Evolutionary conservation across 257 asterid genomes (phyloP).

Genomic region (Leptodermis oblonga): DNA sequence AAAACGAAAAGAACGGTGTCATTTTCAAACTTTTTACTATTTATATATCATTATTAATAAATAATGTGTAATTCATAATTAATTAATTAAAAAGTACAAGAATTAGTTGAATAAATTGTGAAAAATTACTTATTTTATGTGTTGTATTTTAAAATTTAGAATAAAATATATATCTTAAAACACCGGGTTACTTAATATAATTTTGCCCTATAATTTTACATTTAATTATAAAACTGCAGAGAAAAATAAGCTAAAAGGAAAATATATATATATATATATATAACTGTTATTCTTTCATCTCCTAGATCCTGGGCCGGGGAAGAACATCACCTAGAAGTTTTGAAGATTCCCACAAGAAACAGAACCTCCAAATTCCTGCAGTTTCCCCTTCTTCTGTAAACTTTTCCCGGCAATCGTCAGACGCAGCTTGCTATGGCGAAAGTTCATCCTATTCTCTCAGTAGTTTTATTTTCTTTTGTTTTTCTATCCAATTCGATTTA

Average conservation of each 20-base stretch:
- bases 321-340: not conserved
- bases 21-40: too few relatives aligned
- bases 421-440: not conserved
- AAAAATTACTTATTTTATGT: too few relatives aligned
- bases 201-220: not conserved
- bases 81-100: too few relatives aligned
- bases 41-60: too few relatives aligned
- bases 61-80: too few relatives aligned
- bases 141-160: too few relatives aligned
- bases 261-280: not conserved
- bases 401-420: not conserved
- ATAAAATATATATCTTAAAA: too few relatives aligned
- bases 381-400: not conserved
- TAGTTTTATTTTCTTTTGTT: conserved; percentile 25
- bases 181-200: not conserved
- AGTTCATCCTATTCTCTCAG: conserved; percentile 8
- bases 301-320: not conserved
- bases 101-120: too few relatives aligned
- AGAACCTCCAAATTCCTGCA: not conserved
- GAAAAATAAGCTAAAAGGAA: not conserved
- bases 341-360: conserved; percentile 3
- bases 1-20: too few relatives aligned
- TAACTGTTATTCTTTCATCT: not conserved
- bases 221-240: not conserved
- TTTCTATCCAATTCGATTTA: conserved; percentile 31